A percentile compares a stretch with the other conserved stretches of the same genome.
Conservation (phyloP, 495 filamentous ascomycete species). For the Hypoxylon intermedium region DNA sequence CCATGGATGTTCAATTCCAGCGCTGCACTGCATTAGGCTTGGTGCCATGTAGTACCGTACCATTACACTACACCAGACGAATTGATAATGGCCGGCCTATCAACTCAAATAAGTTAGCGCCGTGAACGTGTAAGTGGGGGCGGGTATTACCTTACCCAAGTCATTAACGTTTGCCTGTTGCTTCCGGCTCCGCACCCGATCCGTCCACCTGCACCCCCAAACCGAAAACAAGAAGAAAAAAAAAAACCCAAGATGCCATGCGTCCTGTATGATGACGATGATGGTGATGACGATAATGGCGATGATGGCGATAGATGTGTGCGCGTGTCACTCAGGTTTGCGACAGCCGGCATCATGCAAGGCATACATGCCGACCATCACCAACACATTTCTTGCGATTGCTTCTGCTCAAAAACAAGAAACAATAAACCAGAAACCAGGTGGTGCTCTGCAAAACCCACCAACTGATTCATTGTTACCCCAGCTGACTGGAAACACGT, state of each 20-base stretch:
- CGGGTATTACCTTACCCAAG: conserved; percentile 31
- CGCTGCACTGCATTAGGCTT: neutral
- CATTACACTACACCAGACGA: neutral
- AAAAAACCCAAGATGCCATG: conserved; percentile 10
- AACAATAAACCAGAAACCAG: neutral
- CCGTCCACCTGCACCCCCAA: conserved; percentile 3
- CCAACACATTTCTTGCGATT: neutral
- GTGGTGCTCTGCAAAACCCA: conserved; percentile 7
- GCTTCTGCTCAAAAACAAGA: conserved; percentile 13
- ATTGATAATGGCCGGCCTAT: conserved; percentile 1
- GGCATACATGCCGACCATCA: too few relatives aligned
- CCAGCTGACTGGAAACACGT: conserved; percentile 33
- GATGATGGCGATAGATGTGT: neutral
- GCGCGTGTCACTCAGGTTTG: neutral
- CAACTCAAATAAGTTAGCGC: conserved; percentile 8
- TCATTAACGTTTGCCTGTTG: conserved; percentile 14
- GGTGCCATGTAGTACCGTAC: neutral
- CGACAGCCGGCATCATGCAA: too few relatives aligned
- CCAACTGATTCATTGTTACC: conserved; percentile 18
- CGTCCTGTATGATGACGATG: conserved; percentile 20
- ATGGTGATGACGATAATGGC: neutral
- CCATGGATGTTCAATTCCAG: neutral
- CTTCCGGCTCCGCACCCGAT: conserved; percentile 28
- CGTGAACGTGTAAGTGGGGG: neutral
- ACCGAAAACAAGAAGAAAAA: too few relatives aligned